A percentile compares a stretch with the other conserved stretches of the same genome.
phyloP scores from a whole-genome alignment of 148 eudicot species.

The Spergularia bocconei region DNA sequence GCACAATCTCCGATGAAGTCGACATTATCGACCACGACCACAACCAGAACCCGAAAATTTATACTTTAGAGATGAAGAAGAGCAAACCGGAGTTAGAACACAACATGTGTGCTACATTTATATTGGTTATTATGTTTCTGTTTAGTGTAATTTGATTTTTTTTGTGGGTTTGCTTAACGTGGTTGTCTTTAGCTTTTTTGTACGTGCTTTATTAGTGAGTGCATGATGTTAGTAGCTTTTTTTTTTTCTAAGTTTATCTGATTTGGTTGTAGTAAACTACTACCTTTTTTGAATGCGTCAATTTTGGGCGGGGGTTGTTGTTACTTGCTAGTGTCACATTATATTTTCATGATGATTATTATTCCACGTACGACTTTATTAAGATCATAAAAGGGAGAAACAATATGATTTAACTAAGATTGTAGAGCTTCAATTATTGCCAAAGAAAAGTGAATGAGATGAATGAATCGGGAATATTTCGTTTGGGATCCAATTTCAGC shows the following conservation, averaged over 20 bases:
- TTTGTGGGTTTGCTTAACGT: constrained; percentile 34
- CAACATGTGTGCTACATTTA: constrained; percentile 8
- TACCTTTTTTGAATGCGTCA: constrained; percentile 29
- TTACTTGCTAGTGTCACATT: not conserved
- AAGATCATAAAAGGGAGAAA: not conserved
- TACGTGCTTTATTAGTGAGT: constrained; percentile 10
- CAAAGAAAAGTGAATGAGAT: not conserved
- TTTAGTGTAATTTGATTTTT: not conserved
- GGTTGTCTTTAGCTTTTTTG: constrained; percentile 31
- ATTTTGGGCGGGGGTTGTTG: constrained; percentile 4
- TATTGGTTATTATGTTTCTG: not conserved
- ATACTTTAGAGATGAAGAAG: not conserved
- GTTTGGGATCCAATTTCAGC: not conserved
- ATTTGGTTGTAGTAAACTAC: constrained; percentile 14
- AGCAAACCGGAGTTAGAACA: constrained; percentile 22
- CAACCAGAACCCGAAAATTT: not conserved
- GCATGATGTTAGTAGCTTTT: constrained; percentile 7
- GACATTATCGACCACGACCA: constrained; percentile 25
- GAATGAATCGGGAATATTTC: constrained; percentile 7
- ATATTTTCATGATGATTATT: not conserved
- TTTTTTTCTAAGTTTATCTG: not conserved
- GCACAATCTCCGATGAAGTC: constrained; percentile 59
- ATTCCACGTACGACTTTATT: not conserved
- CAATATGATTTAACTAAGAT: constrained; percentile 8
- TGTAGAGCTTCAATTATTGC: not conserved